Base-by-base conservation (phyloP, 2,329 filamentous ascomycete species). In the Ceratocystis alfenasii region DNA sequence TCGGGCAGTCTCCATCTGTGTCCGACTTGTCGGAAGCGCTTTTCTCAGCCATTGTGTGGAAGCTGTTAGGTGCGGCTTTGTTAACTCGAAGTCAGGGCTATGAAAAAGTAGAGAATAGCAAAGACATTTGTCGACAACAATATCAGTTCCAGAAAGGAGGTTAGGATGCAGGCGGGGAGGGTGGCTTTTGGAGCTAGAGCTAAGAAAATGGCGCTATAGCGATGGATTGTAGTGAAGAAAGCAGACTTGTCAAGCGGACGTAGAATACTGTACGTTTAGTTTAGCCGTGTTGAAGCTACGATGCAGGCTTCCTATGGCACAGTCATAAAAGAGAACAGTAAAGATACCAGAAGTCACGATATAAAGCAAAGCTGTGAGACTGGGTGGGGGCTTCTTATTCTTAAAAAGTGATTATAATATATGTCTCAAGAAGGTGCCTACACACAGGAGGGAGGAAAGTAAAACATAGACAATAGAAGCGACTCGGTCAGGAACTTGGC, bases 1-100 rank as follows among this genome's bases (percentile, higher is more conserved):
- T 67, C n/a, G 65, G 48, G 45, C 62, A 64, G 53, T 48, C 60
- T 4, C 41, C 62, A 41, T 67, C 65, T 20, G 28, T 50, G 30
- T 64, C 62, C n/a, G 55, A 67, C n/a, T 45, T 46, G 7, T 63
- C 44, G 44, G 44, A 41, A 20, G 36, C 44, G 25, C 30, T 50
- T n/a, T 28, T 33, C 55, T 20, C n/a, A 3, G 55, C 8, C 55
- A 59, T 59, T 59, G 55, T 15, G 55, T 20, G 15, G 25, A 5
- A 12, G 55, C 55, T 59, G 15, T 20, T 4, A 15, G 28, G n/a
- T 30, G 55, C 20, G 17, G n/a, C 5, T 59, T 33, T 7, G 55
- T 30, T 3, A 20, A 20, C 25, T 59, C 55, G 17, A 15, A 59
- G 5, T 59, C 55, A 30, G 4, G 55, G 22, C 30, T 30, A n/a